These are phyloP conservation scores for Brassica incana DNA, from an alignment of 345 rosid species.

Conservation along the genomic window DNA sequence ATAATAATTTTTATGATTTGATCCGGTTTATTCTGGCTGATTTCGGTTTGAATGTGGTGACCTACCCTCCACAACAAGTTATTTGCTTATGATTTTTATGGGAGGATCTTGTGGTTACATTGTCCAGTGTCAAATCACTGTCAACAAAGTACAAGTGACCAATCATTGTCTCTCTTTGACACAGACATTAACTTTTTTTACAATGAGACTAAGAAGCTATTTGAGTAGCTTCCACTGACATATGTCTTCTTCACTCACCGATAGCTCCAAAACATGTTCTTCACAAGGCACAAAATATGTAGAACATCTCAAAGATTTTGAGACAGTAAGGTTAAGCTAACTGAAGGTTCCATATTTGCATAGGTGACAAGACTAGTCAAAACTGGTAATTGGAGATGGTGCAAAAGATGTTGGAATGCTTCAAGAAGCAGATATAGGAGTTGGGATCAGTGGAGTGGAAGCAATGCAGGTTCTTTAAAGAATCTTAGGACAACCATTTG, in stretches of 20 bases:
- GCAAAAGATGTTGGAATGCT: constrained; percentile 99
- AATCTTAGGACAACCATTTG: constrained; percentile 39
- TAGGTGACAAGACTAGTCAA: constrained; percentile 93
- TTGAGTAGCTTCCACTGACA: no score
- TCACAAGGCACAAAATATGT: no score
- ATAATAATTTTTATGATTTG: no score
- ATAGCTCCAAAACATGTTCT: no score
- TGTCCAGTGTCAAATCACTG: constrained; percentile 32
- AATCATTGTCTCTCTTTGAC: constrained; percentile 24
- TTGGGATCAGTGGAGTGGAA: constrained; percentile 97
- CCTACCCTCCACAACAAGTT: neutral
- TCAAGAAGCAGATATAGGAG: constrained; percentile 96
- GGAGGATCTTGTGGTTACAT: constrained; percentile 18
- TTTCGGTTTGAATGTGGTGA: neutral
- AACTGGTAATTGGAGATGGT: constrained; percentile 91
- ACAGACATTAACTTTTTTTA: neutral
- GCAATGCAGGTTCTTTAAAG: constrained; percentile 83
- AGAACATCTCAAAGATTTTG: no score
- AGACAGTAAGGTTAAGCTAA: no score
- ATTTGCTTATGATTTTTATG: neutral
- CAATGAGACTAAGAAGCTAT: no score
- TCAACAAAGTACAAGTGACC: constrained; percentile 28
- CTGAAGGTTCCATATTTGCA: constrained; percentile 23
- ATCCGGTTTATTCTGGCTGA: neutral
- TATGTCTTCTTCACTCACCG: no score